Base-by-base conservation (phyloP, 805 yeast genomes). In the Metschnikowia proteae region DNA sequence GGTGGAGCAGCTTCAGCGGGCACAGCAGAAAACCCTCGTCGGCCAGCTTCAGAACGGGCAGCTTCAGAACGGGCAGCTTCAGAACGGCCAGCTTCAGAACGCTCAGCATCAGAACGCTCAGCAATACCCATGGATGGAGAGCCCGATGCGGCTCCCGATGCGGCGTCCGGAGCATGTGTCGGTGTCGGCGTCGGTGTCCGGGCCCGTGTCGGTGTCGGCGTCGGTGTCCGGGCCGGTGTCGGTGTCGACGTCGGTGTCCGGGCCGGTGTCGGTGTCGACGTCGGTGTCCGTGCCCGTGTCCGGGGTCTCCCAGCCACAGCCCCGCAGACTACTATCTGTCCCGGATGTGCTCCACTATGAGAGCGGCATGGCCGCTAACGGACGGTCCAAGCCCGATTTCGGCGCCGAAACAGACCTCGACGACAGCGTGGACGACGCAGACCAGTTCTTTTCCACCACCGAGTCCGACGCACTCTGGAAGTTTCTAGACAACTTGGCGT, bases 401-500 rank as follows among this genome's bases (percentile, higher is more conserved):
- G 45, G 32, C 2, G 17, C 31, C 11, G 33, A 42, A 9, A 42
- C 33, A 4, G 42, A 30, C n/a, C 29, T 31, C 8, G 48, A 42
- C 13, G 51, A 50, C 27, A 53, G 48, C 4, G 47, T 35, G 25
- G 56, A 49, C 26, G 57, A 50, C 7, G 44, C 48, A 25, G 60
- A 56, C 49, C 57, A 56, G 46, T 54, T 57, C 35, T 57, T 57
- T 52, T 50, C 58, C 43, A 46, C 44, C 39, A 56, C 58, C 10
- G 60, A 57, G 48, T 44, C 55, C 5, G 47, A 49, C 23, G 60
- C 60, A 22, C 64, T 73, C 57, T 75, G 71, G 50, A 63, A 58
- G 56, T 73, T 73, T 48, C 61, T 73, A 57, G 76, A 73, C 50
- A 67, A 66, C 50, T 63, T 73, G 55, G 72, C 66, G 40, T 66